These are phyloP conservation scores for Colletotrichum acutatum DNA, from an alignment of 2,329 filamentous ascomycete species.

Conservation along the genomic window DNA sequence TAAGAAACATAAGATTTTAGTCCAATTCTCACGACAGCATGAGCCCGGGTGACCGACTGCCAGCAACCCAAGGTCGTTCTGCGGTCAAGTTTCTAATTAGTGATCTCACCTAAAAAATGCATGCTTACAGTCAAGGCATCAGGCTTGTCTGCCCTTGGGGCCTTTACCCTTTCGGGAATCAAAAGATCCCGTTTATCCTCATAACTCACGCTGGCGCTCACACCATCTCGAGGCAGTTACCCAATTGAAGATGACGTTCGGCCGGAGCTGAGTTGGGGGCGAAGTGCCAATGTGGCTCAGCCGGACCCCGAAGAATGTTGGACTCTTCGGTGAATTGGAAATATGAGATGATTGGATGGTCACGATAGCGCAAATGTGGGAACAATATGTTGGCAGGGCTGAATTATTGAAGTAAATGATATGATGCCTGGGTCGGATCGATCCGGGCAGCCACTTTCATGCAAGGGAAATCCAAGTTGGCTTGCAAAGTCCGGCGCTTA, in stretches of 20 bases:
- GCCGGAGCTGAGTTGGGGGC: neutral
- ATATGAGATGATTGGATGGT: neutral
- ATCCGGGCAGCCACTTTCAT: neutral
- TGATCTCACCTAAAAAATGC: neutral
- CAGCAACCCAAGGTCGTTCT: neutral
- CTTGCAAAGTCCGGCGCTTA: neutral
- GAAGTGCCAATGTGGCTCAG: slow-evolving; percentile 2
- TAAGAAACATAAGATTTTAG: neutral
- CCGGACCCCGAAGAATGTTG: neutral
- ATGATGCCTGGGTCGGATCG: neutral
- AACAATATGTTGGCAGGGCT: neutral
- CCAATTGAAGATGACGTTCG: neutral
- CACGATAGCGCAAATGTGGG: neutral
- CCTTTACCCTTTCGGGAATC: neutral
- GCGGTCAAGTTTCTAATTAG: neutral
- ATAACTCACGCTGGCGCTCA: neutral
- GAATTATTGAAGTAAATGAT: neutral
- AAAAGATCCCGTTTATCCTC: neutral
- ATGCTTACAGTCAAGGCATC: neutral
- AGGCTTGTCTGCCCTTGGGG: neutral
- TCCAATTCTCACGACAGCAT: neutral
- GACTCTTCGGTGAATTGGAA: neutral
- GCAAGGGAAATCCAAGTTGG: neutral
- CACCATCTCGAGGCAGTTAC: neutral
- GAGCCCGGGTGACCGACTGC: neutral